A percentile compares a stretch with the other conserved stretches of the same genome.
phyloP scores from a whole-genome alignment of 2,329 filamentous ascomycete genomes.

The Calycina herbarum region DNA sequence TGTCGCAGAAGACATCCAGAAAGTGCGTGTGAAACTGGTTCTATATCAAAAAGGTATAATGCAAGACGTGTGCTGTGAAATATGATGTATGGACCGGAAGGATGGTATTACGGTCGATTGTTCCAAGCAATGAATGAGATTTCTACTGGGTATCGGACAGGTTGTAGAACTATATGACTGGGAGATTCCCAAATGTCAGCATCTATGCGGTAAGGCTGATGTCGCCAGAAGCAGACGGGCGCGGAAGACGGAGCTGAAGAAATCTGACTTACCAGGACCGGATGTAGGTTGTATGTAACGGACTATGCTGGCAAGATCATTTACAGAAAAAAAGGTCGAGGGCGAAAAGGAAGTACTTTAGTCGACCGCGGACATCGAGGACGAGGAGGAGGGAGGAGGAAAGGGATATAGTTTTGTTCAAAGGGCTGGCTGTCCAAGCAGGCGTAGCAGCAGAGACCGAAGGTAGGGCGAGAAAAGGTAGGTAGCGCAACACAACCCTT shows the following conservation, averaged over 20 bases:
- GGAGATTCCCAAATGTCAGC: conserved; percentile 35
- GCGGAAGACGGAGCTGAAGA: conserved; percentile 25
- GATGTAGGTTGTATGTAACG: conserved; percentile 36
- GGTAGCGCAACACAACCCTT: conserved; percentile 40
- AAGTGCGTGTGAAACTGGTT: conserved; percentile 38
- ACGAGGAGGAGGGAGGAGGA: conserved; percentile 23
- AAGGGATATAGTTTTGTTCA: conserved; percentile 32
- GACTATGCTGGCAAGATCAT: conserved; percentile 35
- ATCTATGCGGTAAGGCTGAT: conserved; percentile 37
- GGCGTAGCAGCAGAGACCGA: conserved; percentile 9
- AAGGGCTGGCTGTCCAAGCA: conserved; percentile 24
- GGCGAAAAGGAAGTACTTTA: conserved; percentile 28
- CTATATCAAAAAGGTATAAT: conserved; percentile 18
- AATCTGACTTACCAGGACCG: conserved; percentile 33
- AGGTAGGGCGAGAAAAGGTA: conserved; percentile 28
- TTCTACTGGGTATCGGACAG: conserved; percentile 36
- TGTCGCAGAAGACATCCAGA: conserved; percentile 37
- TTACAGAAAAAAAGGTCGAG: conserved; percentile 34
- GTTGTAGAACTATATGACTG: conserved; percentile 39
- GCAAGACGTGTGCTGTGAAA: conserved; percentile 16
- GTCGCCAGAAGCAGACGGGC: conserved; percentile 13
- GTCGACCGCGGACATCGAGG: conserved; percentile 35
- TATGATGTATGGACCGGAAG: conserved; percentile 25
- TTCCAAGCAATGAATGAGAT: conserved; percentile 29
- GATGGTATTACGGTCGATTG: conserved; percentile 20